These are phyloP conservation scores for Botrytis cinerea DNA, from an alignment of 2,329 filamentous ascomycete species.

Conservation along the genomic window DNA sequence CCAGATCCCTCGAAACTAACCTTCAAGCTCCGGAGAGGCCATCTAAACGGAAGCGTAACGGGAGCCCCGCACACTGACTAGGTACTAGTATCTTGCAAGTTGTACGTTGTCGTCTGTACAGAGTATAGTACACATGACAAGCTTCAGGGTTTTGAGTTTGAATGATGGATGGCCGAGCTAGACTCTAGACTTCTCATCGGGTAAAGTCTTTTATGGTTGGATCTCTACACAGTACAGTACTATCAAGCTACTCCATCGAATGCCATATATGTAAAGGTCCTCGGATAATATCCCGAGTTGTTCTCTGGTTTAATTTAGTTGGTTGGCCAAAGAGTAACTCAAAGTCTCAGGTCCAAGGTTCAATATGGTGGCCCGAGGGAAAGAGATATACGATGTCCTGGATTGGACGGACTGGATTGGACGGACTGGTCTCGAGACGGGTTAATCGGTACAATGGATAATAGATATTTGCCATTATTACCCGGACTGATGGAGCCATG, in stretches of 20 bases:
- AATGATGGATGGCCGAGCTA: neutral
- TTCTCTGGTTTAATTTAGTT: neutral
- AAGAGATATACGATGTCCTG: neutral
- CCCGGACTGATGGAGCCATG: neutral
- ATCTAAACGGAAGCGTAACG: neutral
- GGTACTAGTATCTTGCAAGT: neutral
- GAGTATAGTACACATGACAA: neutral
- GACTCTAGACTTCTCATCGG: neutral
- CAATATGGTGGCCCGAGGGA: neutral
- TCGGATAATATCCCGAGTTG: slow-evolving; percentile 5
- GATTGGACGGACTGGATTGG: neutral
- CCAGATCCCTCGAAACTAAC: neutral
- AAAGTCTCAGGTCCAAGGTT: neutral
- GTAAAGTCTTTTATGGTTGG: neutral
- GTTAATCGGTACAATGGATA: neutral
- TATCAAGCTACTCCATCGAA: neutral
- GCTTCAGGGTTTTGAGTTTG: neutral
- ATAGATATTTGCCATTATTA: neutral
- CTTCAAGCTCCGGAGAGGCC: neutral
- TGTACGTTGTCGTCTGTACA: neutral
- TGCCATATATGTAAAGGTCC: neutral
- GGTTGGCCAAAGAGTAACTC: neutral
- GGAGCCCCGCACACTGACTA: neutral
- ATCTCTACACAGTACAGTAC: neutral
- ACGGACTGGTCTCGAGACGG: neutral